A percentile compares a stretch with the other conserved stretches of the same genome.
phyloP scores from a whole-genome alignment of 2,329 filamentous ascomycete species.

The Arthrobotrys megalospora region DNA sequence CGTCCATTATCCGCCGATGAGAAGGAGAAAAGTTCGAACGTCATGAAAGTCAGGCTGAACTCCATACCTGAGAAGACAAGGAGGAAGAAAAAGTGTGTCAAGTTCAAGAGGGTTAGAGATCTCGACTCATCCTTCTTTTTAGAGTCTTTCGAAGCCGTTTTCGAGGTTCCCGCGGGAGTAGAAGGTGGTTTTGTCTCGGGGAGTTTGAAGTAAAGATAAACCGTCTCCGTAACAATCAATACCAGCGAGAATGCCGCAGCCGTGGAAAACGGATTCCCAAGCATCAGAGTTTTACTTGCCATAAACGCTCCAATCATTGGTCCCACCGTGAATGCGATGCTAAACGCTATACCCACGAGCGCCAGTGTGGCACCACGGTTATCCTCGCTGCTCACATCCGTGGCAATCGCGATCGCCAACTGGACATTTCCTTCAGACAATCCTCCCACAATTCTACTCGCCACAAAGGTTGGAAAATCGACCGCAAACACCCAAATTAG shows the following conservation, averaged over 20 bases:
- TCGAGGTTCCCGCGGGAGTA: conserved; percentile 63
- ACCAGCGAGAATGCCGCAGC: conserved; percentile 89
- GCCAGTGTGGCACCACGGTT: conserved; percentile 94
- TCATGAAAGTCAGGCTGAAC: conserved; percentile 97
- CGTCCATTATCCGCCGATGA: conserved; percentile 84
- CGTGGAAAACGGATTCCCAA: conserved; percentile 90
- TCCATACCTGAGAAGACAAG: conserved; percentile 99
- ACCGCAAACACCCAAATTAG: conserved; percentile 93
- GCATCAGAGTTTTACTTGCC: conserved; percentile 80
- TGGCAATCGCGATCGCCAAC: conserved; percentile 94
- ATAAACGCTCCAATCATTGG: conserved; percentile 91
- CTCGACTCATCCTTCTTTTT: conserved; percentile 56
- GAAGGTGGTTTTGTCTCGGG: conserved; percentile 85
- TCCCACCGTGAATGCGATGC: conserved; percentile 95
- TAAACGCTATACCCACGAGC: conserved; percentile 95
- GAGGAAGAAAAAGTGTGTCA: conserved; percentile 89
- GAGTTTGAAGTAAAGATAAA: conserved; percentile 86
- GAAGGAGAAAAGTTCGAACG: conserved; percentile 91
- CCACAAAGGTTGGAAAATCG: conserved; percentile 95
- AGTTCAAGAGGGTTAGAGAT: conserved; percentile 77
- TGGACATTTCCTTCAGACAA: conserved; percentile 98
- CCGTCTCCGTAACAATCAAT: conserved; percentile 86
- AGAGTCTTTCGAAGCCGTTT: conserved; percentile 58
- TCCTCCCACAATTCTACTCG: conserved; percentile 91
- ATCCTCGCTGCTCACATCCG: conserved; percentile 90